Conservation (phyloP, 2,329 filamentous ascomycete genomes). For the Epichloe sibirici region DNA sequence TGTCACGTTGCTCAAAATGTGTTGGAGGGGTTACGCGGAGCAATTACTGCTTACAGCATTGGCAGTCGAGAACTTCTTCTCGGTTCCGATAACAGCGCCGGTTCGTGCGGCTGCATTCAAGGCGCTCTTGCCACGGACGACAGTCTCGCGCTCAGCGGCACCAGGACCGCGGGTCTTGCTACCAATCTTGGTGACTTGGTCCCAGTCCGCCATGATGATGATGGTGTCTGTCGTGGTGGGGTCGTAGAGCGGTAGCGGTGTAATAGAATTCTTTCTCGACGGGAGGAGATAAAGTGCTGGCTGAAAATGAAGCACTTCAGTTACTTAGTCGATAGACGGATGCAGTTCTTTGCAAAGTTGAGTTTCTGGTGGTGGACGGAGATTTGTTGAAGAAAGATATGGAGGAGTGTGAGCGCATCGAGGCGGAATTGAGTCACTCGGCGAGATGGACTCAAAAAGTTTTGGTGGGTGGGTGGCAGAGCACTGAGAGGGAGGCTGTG, state of each 20-base stretch:
- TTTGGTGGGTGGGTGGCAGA: constrained; percentile 10
- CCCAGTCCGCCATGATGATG: constrained; percentile 66
- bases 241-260: constrained; percentile 1
- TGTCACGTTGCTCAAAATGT: neutral
- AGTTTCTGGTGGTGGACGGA: neutral
- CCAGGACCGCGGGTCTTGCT: constrained; percentile 65
- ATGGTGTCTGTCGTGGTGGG: constrained; percentile 15
- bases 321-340: neutral
- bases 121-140: constrained; percentile 69
- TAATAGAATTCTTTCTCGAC: neutral
- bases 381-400: constrained; percentile 14
- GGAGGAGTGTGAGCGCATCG: constrained; percentile 19
- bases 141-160: constrained; percentile 62
- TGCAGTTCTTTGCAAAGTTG: neutral
- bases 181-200: constrained; percentile 83
- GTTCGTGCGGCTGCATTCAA: constrained; percentile 82
- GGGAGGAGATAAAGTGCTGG: neutral
- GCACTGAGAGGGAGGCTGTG: too few relatives aligned
- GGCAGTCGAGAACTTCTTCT: constrained; percentile 77
- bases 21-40: neutral
- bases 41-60: constrained; percentile 41
- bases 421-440: constrained; percentile 25
- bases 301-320: neutral
- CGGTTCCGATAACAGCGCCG: constrained; percentile 65
- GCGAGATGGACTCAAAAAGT: constrained; percentile 16